Conservation (phyloP, 2,329 filamentous ascomycete genomes). For the Berkeleyomyces basicola region DNA sequence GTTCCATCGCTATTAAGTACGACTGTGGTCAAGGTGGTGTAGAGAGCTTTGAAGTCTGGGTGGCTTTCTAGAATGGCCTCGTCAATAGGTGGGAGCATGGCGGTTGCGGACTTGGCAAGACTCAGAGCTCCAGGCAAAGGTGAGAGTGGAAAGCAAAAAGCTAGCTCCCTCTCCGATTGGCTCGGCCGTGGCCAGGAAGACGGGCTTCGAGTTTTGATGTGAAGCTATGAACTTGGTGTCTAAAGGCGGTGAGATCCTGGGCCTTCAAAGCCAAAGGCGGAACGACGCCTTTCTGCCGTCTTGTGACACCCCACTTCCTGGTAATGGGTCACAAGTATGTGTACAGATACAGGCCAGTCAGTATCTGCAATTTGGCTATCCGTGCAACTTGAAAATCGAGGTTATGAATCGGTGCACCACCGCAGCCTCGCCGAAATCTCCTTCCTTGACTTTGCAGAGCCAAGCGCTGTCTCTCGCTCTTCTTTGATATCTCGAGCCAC, state of each 20-base stretch:
- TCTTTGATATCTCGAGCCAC: not conserved
- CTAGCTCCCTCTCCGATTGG: not conserved
- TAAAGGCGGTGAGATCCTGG: not conserved
- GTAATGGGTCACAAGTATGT: conserved; percentile 1
- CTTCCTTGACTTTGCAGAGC: not conserved
- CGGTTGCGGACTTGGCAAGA: conserved; percentile 7
- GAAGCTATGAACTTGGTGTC: not conserved
- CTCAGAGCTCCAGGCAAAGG: not conserved
- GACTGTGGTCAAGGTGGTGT: conserved; percentile 35
- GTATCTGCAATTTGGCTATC: not conserved
- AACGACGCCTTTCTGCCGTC: not conserved
- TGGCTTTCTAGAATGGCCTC: conserved; percentile 36
- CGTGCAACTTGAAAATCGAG: not conserved
- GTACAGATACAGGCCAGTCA: not conserved
- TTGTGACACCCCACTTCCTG: not conserved
- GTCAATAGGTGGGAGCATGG: conserved; percentile 43
- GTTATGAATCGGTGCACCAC: not conserved
- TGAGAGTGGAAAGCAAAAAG: not conserved
- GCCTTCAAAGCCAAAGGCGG: not conserved
- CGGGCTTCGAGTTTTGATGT: not conserved
- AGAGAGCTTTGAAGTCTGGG: conserved; percentile 42
- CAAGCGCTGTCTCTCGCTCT: not conserved
- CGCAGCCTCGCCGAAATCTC: not conserved
- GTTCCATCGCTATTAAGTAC: conserved; percentile 42
- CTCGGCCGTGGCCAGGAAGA: not conserved